Evolutionary conservation across 805 yeast genomes (phyloP).

Genomic region (Yarrowia sp.): DNA sequence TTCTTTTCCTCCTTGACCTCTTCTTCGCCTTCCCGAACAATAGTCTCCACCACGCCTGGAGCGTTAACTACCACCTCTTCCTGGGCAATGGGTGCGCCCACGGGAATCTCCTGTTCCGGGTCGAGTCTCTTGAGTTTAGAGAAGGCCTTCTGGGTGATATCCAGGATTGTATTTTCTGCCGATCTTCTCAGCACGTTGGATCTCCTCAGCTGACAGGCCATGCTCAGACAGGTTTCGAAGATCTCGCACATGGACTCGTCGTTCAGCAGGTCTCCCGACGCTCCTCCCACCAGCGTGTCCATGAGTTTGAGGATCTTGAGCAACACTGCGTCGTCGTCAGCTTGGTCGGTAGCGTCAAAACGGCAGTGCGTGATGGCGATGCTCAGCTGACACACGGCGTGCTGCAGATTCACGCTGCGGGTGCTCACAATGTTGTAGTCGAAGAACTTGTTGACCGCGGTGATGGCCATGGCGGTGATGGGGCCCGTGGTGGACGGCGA

Average conservation of each 20-base stretch:
- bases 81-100: constrained; percentile 50
- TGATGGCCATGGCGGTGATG: constrained; percentile 81
- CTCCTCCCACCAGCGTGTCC: constrained; percentile 70
- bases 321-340: constrained; percentile 88
- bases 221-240: constrained; percentile 85
- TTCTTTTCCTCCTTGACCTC: constrained; percentile 14
- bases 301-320: constrained; percentile 80
- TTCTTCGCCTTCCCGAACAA: background rate
- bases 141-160: constrained; percentile 74
- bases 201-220: constrained; percentile 91
- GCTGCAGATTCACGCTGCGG: constrained; percentile 61
- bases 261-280: constrained; percentile 68
- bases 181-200: constrained; percentile 87
- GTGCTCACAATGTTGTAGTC: constrained; percentile 69
- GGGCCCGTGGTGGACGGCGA: constrained; percentile 85
- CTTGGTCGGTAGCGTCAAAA: constrained; percentile 92
- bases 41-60: constrained; percentile 15
- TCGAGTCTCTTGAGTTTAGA: constrained; percentile 63
- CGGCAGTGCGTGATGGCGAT: constrained; percentile 89
- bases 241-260: constrained; percentile 88
- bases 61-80: constrained; percentile 40
- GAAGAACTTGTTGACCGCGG: constrained; percentile 75
- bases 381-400: constrained; percentile 68
- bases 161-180: constrained; percentile 80
- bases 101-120: constrained; percentile 53